These are phyloP conservation scores for Ceratocystis huliohia DNA, from an alignment of 2,329 filamentous ascomycete genomes.

Conservation along the genomic window DNA sequence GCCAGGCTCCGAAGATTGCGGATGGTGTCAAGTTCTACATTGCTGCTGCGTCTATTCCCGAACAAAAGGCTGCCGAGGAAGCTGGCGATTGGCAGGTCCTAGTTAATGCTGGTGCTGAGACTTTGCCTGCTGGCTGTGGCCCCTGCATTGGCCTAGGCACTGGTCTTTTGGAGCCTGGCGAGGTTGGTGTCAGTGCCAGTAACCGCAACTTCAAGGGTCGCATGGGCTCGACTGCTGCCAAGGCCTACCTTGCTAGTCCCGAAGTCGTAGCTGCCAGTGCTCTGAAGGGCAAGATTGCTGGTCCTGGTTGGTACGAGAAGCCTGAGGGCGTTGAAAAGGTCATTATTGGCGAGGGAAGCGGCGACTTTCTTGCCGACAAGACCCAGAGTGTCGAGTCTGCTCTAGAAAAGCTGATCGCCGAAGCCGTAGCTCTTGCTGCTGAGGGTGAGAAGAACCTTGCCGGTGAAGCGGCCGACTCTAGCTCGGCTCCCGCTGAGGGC, in stretches of 20 bases:
- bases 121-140: constrained; percentile 61
- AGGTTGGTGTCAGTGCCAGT: constrained; percentile 69
- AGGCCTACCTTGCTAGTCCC: constrained; percentile 77
- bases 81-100: constrained; percentile 76
- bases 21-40: constrained; percentile 76
- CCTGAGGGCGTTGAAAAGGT: constrained; percentile 56
- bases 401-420: constrained; percentile 55
- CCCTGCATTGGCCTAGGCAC: constrained; percentile 73
- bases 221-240: constrained; percentile 68
- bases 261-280: constrained; percentile 89
- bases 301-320: constrained; percentile 65
- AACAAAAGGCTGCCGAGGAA: constrained; percentile 67
- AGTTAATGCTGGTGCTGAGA: constrained; percentile 62
- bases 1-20: constrained; percentile 55
- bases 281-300: constrained; percentile 55
- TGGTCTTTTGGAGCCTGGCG: constrained; percentile 70
- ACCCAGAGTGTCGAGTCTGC: constrained; percentile 56
- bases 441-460: constrained; percentile 38
- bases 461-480: constrained; percentile 24
- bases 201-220: constrained; percentile 89
- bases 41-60: constrained; percentile 66
- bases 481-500: constrained; percentile 22
- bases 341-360: constrained; percentile 58
- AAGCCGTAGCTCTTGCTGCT: constrained; percentile 52
- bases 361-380: constrained; percentile 49